Evolutionary conservation across 2,329 filamentous ascomycete species (phyloP), one percentile per base, ranked within the genome.

Genomic region (Colletotrichum sp.): DNA sequence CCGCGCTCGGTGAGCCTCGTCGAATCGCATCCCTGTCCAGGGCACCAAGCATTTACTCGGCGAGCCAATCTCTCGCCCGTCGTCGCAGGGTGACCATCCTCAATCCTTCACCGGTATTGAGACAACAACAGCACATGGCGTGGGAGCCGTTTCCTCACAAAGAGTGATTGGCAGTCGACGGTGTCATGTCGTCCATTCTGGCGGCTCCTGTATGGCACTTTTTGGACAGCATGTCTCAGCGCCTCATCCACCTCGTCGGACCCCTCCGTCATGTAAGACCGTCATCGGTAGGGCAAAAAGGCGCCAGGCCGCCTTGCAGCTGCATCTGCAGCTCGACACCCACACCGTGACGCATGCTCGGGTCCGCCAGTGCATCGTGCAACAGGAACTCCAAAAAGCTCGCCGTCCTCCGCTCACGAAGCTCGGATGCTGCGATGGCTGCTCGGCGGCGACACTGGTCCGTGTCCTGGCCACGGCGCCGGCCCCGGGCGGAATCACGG

Each of bases 391-490:
- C 67, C 55, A 21, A 52, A 30, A 28, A 28, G 62, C 18, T 16
- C 24, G 28, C 26, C 13, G 24, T 24, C 8, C 30, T 32, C 63
- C 52, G 28, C 21, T 32, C 49, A 7, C 57, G 64, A 67, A 65
- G 49, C 60, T 59, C 59, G 73, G 70, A 60, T 55, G 26, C 26
- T 8, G 13, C 36, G 13, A 24, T 69, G 32, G 15, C 21, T 32
- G 49, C 12, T 21, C n/a, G 39, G 39, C 70, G 65, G 70, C 64
- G 52, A 12, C 15, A 36, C 21, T 76, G 73, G 73, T 69, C 73
- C 72, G 73, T 76, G 73, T 73, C 44, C 70, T 63, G 71, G 32
- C 18, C 39, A 71, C 68, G 21, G 64, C 64, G 49, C 70, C 73
- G 73, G 70, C 63, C 34, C 73, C 64, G 73, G 64, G 30, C 57